A percentile compares a stretch with the other conserved stretches of the same genome.
Conservation (phyloP, 106 monocot genomes). For the Dendrobium nobile region DNA sequence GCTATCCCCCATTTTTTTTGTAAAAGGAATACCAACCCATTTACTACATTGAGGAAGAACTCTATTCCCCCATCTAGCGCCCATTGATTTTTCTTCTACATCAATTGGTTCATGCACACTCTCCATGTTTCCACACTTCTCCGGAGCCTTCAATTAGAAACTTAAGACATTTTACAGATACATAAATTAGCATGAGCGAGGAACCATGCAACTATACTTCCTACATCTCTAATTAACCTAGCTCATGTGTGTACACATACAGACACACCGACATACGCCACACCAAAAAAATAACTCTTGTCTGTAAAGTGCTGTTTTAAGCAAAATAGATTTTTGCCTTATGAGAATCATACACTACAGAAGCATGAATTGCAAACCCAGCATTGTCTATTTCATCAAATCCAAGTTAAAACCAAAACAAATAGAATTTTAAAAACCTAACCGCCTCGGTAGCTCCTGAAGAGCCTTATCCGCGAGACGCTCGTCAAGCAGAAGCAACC, state of each 20-base stretch:
- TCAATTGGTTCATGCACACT: not conserved
- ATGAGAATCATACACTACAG: not conserved
- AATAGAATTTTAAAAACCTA: constrained; percentile 40
- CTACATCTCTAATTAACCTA: not conserved
- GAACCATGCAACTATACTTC: not conserved
- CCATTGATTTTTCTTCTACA: no score
- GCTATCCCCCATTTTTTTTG: no score
- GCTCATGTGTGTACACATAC: not conserved
- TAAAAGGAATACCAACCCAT: no score
- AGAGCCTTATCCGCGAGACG: constrained; percentile 37
- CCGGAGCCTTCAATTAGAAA: not conserved
- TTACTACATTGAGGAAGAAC: no score
- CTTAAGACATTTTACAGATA: no score
- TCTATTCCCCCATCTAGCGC: no score
- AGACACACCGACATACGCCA: not conserved
- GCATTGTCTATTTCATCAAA: not conserved
- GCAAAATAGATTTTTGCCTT: not conserved
- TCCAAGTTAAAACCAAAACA: constrained; percentile 1
- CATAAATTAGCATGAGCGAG: no score
- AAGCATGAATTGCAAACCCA: not conserved
- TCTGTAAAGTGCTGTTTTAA: not conserved
- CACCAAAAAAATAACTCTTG: not conserved
- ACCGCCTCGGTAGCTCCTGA: constrained; percentile 75
- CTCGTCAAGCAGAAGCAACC: constrained; percentile 80
- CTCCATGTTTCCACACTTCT: not conserved